Evolutionary conservation across 148 eudicot species (phyloP).

Genomic region (Vaccinium corymbosum): DNA sequence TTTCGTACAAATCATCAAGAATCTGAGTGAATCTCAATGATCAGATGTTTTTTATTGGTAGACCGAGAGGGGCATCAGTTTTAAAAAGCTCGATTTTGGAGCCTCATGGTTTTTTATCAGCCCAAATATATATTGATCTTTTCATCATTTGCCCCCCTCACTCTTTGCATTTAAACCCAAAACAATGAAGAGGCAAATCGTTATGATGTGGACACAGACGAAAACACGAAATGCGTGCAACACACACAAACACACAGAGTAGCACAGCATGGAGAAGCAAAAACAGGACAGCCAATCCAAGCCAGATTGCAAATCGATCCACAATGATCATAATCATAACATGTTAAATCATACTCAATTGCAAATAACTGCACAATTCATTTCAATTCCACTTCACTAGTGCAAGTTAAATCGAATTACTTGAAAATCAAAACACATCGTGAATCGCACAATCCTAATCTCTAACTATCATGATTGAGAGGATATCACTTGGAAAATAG

Average conservation of each 20-base stretch:
- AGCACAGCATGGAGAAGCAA: no score
- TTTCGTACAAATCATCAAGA: background rate
- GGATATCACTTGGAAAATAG: background rate
- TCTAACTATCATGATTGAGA: background rate
- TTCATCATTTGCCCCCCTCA: constrained; percentile 4
- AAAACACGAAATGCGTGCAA: no score
- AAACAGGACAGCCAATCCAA: no score
- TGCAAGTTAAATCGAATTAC: background rate
- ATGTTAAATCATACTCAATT: background rate
- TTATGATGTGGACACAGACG: no score
- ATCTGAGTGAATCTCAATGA: background rate
- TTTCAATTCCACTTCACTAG: background rate
- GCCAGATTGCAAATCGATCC: no score
- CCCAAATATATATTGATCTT: background rate
- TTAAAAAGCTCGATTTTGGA: constrained; percentile 12
- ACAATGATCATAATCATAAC: background rate
- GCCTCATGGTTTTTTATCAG: constrained; percentile 4
- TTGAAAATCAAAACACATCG: background rate
- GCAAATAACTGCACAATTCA: background rate
- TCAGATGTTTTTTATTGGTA: no score
- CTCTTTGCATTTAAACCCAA: no score
- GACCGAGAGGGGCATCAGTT: background rate
- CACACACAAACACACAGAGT: no score
- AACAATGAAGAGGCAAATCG: no score
- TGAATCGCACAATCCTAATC: background rate